Conservation (phyloP, 2,329 filamentous ascomycete species). For the Helotiales sp. region DNA sequence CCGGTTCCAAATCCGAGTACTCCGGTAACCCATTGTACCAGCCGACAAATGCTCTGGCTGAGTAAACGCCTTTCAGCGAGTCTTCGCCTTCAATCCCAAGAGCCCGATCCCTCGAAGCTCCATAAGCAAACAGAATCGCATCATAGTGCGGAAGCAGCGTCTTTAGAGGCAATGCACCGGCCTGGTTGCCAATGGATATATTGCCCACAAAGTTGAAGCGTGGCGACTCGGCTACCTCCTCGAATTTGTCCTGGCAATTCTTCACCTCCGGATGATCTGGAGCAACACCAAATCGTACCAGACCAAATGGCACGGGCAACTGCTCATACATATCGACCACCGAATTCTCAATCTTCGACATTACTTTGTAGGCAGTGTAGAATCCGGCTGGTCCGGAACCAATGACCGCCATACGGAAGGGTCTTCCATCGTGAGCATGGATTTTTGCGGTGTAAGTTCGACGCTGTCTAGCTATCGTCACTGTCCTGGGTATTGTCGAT, state of each 20-base stretch:
- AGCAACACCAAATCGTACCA: slow-evolving; percentile 94
- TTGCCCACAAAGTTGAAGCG: slow-evolving; percentile 94
- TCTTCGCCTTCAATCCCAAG: slow-evolving; percentile 83
- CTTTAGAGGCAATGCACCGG: slow-evolving; percentile 64
- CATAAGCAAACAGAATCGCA: slow-evolving; percentile 90
- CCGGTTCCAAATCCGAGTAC: slow-evolving; percentile 72
- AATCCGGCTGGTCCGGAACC: slow-evolving; percentile 96
- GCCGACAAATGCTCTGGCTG: slow-evolving; percentile 90
- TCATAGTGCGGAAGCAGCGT: slow-evolving; percentile 83
- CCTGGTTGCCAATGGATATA: slow-evolving; percentile 70
- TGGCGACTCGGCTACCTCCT: slow-evolving; percentile 80
- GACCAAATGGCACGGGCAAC: slow-evolving; percentile 87
- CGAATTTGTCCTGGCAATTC: slow-evolving; percentile 96
- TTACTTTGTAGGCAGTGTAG: slow-evolving; percentile 86
- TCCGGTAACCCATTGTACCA: slow-evolving; percentile 98
- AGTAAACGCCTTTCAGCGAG: slow-evolving; percentile 74
- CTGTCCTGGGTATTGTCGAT: not conserved
- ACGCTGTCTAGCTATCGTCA: slow-evolving; percentile 15
- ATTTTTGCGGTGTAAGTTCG: slow-evolving; percentile 37
- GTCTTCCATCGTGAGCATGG: slow-evolving; percentile 45
- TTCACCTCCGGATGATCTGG: slow-evolving; percentile 99
- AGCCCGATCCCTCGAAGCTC: slow-evolving; percentile 81
- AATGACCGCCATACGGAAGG: slow-evolving; percentile 82
- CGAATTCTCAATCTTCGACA: slow-evolving; percentile 74
- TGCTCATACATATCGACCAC: slow-evolving; percentile 96